Evolutionary conservation across 208 protist species (phyloP).

Genomic region (Entamoeba moshkovskii): DNA sequence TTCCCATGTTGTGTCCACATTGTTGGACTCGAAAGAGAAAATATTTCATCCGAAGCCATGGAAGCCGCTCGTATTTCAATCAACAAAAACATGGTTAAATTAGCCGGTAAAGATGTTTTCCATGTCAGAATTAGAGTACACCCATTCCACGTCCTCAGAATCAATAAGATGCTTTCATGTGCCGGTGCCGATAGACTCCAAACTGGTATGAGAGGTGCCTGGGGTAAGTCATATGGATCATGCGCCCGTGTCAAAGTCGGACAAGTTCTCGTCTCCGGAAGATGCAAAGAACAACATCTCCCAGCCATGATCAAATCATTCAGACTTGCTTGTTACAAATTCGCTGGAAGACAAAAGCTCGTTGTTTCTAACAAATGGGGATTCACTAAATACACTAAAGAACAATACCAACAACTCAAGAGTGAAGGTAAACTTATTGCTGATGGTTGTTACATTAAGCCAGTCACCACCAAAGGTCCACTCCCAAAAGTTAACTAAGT

Average conservation of each 20-base stretch:
- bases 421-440: conserved; percentile 41
- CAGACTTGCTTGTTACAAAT: conserved; percentile 70
- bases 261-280: conserved; percentile 85
- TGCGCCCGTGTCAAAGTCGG: conserved; percentile 85
- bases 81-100: conserved; percentile 97
- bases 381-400: conserved; percentile 60
- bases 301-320: conserved; percentile 57
- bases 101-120: conserved; percentile 85
- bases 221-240: conserved; percentile 82
- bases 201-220: conserved; percentile 89
- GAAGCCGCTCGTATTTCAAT: conserved; percentile 92
- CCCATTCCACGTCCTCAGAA: conserved; percentile 93
- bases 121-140: conserved; percentile 92
- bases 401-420: conserved; percentile 48
- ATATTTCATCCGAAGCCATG: conserved; percentile 89
- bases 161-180: conserved; percentile 99
- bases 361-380: conserved; percentile 67
- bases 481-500: conserved; percentile 24
- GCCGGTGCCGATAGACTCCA: conserved; percentile 95
- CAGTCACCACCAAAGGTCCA: conserved; percentile 46
- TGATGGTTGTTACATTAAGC: conserved; percentile 54
- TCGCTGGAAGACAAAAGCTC: conserved; percentile 71
- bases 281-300: conserved; percentile 55
- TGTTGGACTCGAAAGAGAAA: conserved; percentile 87
- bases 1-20: conserved; percentile 90